A percentile compares a stretch with the other conserved stretches of the same genome.
phyloP scores from a whole-genome alignment of 148 eudicot species.

The Gaultheria prostrata region DNA sequence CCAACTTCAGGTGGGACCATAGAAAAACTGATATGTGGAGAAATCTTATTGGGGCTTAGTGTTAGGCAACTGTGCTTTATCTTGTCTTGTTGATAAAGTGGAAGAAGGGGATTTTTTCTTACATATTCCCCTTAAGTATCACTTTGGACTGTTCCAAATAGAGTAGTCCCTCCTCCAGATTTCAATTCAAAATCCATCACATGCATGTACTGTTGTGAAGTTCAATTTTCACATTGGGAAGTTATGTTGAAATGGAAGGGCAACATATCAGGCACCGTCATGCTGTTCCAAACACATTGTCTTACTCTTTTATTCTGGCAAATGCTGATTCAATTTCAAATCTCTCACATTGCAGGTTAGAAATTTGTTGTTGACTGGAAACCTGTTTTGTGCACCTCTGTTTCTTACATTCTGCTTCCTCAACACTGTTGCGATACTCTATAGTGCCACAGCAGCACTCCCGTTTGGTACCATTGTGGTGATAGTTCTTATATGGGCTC shows the following conservation, averaged over 20 bases:
- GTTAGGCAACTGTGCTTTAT: not conserved
- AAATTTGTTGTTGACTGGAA: conserved; percentile 40
- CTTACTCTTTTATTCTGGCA: not conserved
- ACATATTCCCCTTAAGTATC: not conserved
- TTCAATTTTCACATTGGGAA: not conserved
- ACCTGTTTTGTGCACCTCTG: conserved; percentile 37
- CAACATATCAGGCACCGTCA: not conserved
- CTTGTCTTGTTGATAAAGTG: not conserved
- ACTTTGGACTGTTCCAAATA: not conserved
- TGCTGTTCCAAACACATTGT: not conserved
- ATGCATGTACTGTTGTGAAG: not conserved
- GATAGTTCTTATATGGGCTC: conserved; percentile 39
- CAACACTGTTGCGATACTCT: conserved; percentile 37
- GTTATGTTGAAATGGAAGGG: not conserved
- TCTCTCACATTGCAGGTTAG: conserved; percentile 32
- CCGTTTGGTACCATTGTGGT: conserved; percentile 49
- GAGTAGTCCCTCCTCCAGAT: not conserved
- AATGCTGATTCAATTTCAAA: conserved; percentile 10
- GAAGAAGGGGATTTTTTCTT: not conserved
- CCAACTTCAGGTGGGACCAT: not conserved
- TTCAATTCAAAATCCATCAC: not conserved
- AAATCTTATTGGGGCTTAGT: not conserved
- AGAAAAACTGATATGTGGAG: not conserved
- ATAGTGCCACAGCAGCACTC: conserved; percentile 46
- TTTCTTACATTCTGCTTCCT: conserved; percentile 39